Evolutionary conservation across 2,329 filamentous ascomycete genomes (phyloP), one percentile per base, ranked within the genome.

Genomic region (Microdochium paspali): DNA sequence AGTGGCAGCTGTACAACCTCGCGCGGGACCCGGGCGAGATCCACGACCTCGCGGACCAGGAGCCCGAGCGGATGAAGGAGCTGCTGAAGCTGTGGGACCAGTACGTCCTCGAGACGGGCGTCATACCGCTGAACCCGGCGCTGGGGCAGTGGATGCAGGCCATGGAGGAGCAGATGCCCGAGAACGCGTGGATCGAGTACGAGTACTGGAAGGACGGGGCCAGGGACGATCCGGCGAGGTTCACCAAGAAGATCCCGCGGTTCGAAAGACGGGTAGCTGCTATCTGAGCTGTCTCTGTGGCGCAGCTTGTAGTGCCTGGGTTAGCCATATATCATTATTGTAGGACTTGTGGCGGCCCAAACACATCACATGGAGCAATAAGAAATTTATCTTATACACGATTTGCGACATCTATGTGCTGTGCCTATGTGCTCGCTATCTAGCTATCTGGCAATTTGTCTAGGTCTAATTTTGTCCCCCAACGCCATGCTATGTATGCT

Each of bases 161-260:
- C 0, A 79, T 75, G 54, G 79, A 83, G 60, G 77, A 74, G 50
- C 78, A 82, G 67, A 82, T 82, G 79, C 74, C 74, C 1, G 77
- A 83, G 59, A 79, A 82, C 56, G 76, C 73, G 6, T 82, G 77
- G 79, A 81, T 82, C 63, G 78, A 82, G 62, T 81, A 80, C 58
- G 77, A 82, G 60, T 82, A 82, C 53, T 83, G 78, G 78, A 65
- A 68, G 44, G 58, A 66, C 3, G 63, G 64, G 2, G 65, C 66
- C 1, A 55, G 63, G 20, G 71, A 76, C 43, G 65, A 71, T 18
- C 69, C 69, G 4, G 59, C 65, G 44, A 70, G 66, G 55, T 76
- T 73, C 47, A 69, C 60, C 10, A 61, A 58, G 46, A 45, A 52
- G 10, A 56, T 62, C 30, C 60, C 60, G 0, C 51, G 54, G n/a